Evolutionary conservation across 345 rosid genomes (phyloP), one percentile per base, ranked within the genome.

Genomic region (Alliaria petiolata): DNA sequence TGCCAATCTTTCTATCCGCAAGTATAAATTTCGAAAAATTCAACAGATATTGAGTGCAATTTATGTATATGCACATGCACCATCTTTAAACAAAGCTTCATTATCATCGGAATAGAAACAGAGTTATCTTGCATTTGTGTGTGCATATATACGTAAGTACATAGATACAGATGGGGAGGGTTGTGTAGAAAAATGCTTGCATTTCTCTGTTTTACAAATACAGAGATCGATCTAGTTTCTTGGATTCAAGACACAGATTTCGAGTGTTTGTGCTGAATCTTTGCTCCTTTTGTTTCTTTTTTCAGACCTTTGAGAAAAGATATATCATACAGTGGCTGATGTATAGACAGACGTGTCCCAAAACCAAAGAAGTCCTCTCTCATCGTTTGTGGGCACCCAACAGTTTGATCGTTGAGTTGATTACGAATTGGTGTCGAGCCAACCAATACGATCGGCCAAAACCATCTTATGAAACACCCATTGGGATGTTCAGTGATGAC

Each of bases 281-380:
- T n/a, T n/a, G n/a, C n/a, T n/a, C n/a, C n/a, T n/a, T 65, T 19
- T 65, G 17, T n/a, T 61, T 31, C 10, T 60, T 25, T 61, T 67
- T 77, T 36, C 84, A 86, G 95, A 88, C 89, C 43, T 83, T 72
- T 53, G 87, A 88, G 60, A 81, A 84, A 15, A 68, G 75, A 4
- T 78, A 45, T 74, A 85, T 86, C 64, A 64, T 65, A 46, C 38
- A 63, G 35, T 77, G 83, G 87, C 78, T 86, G 52, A 80, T 49
- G 40, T 72, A 65, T 38, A 49, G 71, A 26, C 68, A 66, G 51
- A 81, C 80, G 51, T 88, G 93, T 62, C 93, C 93, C 39, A 71
- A 39, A 63, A 84, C 69, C 51, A 63, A 56, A 69, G 51, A 81
- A 74, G 78, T 63, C 47, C 88, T 86, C 35, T 28, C 83, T 1